Evolutionary conservation across 108 stramenopile genomes (phyloP), one percentile per base, ranked within the genome.

Genomic region (Bacterosira constricta): DNA sequence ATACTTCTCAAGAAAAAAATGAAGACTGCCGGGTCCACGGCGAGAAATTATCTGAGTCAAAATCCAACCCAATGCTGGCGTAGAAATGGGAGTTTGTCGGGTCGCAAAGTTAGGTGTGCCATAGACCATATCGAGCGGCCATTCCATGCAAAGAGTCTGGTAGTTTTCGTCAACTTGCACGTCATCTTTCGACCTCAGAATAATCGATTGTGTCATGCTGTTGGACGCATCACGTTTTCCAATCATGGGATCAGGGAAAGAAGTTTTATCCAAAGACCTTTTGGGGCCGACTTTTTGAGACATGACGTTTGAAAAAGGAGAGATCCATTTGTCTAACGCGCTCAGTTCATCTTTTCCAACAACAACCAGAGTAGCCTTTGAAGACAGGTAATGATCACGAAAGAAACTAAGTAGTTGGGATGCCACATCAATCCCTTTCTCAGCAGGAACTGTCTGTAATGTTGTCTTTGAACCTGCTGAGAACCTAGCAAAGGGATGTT

Each of bases 11-110:
- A 93, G 73, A 25, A 89, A 74, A n/a, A 36, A 64, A 32, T 75
- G 86, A 38, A 92, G 79, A 45, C 85, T 87, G 10, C 88, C 91
- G n/a, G 88, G 86, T 36, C 89, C 89, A 37, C 83, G 68, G 10
- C 89, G 69, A 20, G 80, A 85, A 17, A 93, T 69, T n/a, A 90
- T 84, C 58, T 93, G 88, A 18, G 89, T 78, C 47, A 93, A 21
- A 13, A 88, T 58, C 69, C 87, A 93, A 1, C 83, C 89, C 18
- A 93, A 78, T 51, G 86, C 75, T 18, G 87, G 71, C 15, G 86
- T 83, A 15, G 84, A 79, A 10, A 90, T 88, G 11, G 44, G 32
- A 13, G 38, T 23, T 61, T 63, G 63, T 12, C 50, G 70, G 12
- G 49, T 38, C 41, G 47, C 53, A 13, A 36, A 21, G 27, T 45